Evolutionary conservation across 1,139 yeast genomes (phyloP), one percentile per base, ranked within the genome.

Genomic region (Saccharomyces pastorianus): DNA sequence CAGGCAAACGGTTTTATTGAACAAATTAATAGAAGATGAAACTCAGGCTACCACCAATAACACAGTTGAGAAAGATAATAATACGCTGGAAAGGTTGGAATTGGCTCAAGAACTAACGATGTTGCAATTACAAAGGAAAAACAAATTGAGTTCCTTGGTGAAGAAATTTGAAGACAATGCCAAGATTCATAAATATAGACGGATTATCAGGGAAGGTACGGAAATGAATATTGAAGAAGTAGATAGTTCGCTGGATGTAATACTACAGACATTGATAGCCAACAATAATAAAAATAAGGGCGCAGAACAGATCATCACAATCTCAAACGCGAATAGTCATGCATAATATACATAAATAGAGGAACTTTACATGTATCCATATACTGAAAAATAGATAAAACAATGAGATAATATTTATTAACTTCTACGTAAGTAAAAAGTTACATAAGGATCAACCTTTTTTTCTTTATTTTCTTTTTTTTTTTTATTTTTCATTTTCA

Each of bases 131-230:
- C 71, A 72, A 20, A 72, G 88, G 34, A 75, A 73, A 58, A 64
- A 66, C 51, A 70, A 74, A 48, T 76, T 79, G 7, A 71, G 70
- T 29, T 77, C 76, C 51, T 74, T 79, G 13, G 74, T 81, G 25
- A 72, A 70, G 47, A 67, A 77, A 46, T 76, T 77, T 62, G 79
- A 82, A 9, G 78, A 75, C 53, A 61, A 65, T 51, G 55, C 61
- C 9, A 88, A 85, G 68, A 83, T 90, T 79, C 84, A 84, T 64
- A 86, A 88, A 64, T 93, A 90, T 73, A 78, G 95, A 61, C 81
- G 85, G 63, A 78, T 93, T 66, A 84, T 93, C 52, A 84, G 96
- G 52, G 78, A 84, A 58, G 85, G 95, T 56, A 89, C 97, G 63
- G 95, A 89, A 46, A 80, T 90, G 53, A 82, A 81, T 48, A 78